Conservation (phyloP, 768 basidiomycete genomes). For the Tulasnella calospora region DNA sequence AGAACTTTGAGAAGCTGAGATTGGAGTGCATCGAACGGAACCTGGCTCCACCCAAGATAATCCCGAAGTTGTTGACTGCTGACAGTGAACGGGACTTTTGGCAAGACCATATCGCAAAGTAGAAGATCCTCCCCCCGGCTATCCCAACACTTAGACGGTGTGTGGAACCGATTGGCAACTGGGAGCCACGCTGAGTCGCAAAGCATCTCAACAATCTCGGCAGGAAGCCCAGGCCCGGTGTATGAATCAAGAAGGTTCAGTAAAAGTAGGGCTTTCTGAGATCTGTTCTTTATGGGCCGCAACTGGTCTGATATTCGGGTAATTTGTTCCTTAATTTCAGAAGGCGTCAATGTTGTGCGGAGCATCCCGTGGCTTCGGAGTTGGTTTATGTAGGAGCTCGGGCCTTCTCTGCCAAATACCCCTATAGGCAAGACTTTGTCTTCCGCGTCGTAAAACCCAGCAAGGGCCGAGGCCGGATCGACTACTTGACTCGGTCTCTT, state of each 20-base stretch:
- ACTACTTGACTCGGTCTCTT: not conserved
- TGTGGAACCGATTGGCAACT: not conserved
- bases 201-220: conserved; percentile 41
- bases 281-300: not conserved
- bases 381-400: not conserved
- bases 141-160: not conserved
- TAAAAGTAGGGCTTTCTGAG: not conserved
- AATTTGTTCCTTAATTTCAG: not conserved
- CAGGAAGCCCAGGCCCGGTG: conserved; percentile 39
- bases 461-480: not conserved
- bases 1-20: not conserved
- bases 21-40: not conserved
- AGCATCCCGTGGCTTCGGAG: conserved; percentile 11
- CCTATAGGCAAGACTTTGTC: not conserved
- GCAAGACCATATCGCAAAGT: conserved; percentile 2
- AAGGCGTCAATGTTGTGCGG: not conserved
- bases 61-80: not conserved
- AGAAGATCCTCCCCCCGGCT: not conserved
- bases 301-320: not conserved
- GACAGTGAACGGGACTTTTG: not conserved
- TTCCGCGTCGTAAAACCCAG: not conserved
- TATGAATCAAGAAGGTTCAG: not conserved
- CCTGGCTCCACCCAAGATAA: not conserved
- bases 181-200: not conserved
- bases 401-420: not conserved